Base-by-base conservation (phyloP, 2,329 filamentous ascomycete species). In the Pseudogymnoascus sp. region DNA sequence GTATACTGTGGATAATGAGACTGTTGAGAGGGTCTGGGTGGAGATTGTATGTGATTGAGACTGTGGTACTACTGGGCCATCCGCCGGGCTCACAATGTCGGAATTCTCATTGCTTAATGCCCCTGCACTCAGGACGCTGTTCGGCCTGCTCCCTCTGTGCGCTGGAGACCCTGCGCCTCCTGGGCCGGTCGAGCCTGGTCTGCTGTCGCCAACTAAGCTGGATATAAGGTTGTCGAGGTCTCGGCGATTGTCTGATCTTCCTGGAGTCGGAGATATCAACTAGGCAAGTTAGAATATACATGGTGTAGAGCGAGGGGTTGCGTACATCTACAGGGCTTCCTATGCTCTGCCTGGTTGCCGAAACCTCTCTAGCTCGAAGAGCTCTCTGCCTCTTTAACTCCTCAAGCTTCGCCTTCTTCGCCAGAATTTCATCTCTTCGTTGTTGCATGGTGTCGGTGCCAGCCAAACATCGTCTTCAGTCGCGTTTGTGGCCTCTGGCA, bases 371-470 rank as follows among this genome's bases (percentile, higher is more conserved):
- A 65, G 89, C 83, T 62, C 92, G 83, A 67, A 92, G 77, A 73
- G 95, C 91, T 68, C 94, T 84, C 76, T 96, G 91, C 63, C 89
- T 84, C 77, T 96, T 96, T 65, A 99, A 82, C 80, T 97, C 94
- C 57, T 90, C 92, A 69, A 99, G 90, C 79, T 94, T 96, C 64
- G 92, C 92, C 79, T 90, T 92, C 78, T 99, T 99, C 67, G 91
- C 92, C 68, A 94, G 79, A 67, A 99, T 96, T 79, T 99, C 94
- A 79, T 96, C 91, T 78, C 90, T 88, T 80, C 92, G 78, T 72
- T 84, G 86, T 76, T 87, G 84, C 79, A 87, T 86, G 66, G 70
- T 76, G 55, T 38, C 55, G 55, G 33, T 57, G 35, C 45, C 45
- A 52, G 45, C 18, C 45, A 52, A 52, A 52, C 45, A 52, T 52